These are phyloP conservation scores for Phytophthora pluvialis DNA, from an alignment of 352 stramenopile species.

Conservation along the genomic window DNA sequence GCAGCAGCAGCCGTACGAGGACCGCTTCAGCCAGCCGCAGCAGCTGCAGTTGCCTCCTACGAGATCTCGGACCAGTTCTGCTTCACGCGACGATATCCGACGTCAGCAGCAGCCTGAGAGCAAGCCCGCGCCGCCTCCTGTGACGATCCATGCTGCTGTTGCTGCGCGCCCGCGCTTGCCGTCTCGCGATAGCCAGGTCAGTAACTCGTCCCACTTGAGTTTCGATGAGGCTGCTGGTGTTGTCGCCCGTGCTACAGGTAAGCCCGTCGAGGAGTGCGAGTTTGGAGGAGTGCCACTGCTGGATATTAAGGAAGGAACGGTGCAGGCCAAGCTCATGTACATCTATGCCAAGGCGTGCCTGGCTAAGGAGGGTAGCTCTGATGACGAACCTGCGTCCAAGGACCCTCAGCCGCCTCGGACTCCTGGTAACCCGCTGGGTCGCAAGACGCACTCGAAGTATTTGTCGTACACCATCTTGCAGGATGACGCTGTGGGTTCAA, in stretches of 20 bases:
- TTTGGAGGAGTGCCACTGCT: constrained; percentile 68
- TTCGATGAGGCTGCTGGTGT: constrained; percentile 55
- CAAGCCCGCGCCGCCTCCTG: constrained; percentile 9
- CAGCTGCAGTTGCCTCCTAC: constrained; percentile 7
- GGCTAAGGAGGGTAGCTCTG: constrained; percentile 53
- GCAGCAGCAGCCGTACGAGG: constrained; percentile 9
- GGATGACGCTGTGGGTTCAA: constrained; percentile 32
- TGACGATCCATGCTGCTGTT: constrained; percentile 3
- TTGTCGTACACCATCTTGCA: constrained; percentile 49
- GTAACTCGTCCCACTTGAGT: constrained; percentile 45
- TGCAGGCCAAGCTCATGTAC: constrained; percentile 71
- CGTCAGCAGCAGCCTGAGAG: constrained; percentile 23
- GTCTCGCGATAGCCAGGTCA: constrained; percentile 36
- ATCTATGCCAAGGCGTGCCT: constrained; percentile 83
- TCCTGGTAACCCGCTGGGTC: constrained; percentile 44
- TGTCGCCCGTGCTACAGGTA: constrained; percentile 65
- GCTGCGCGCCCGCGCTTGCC: constrained; percentile 20
- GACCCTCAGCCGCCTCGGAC: constrained; percentile 26
- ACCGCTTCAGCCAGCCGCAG: constrained; percentile 16
- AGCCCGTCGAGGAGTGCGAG: constrained; percentile 60
- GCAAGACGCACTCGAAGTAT: constrained; percentile 43
- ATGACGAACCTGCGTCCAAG: constrained; percentile 24
- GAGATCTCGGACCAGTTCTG: constrained; percentile 25
- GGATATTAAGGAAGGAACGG: constrained; percentile 67
- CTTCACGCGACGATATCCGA: constrained; percentile 18